Base-by-base conservation (phyloP, 495 filamentous ascomycete genomes). In the Xylona heveae region DNA sequence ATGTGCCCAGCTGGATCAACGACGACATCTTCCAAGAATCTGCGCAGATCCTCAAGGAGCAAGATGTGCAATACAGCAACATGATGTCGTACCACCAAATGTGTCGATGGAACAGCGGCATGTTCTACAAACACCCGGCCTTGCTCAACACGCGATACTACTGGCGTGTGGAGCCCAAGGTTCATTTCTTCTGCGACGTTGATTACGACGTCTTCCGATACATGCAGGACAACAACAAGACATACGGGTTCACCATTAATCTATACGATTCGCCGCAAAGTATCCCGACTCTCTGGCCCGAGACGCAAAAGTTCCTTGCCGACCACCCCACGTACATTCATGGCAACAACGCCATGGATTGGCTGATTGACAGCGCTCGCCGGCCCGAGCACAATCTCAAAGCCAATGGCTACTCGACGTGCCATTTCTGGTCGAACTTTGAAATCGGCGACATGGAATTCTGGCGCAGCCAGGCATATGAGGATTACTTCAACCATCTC, bases 391-490 rank as follows among this genome's bases (percentile, higher is more conserved):
- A 93, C 51, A 78, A 75, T 42, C 38, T 56, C 13, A 66, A 71
- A 30, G 84, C 81, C 19, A 71, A 88, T 37, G 88, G 88, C 23
- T 97, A 94, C 61, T 88, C 79, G 7, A 97, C 90, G n/a, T 99
- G 90, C 51, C 90, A 99, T 54, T 99, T 99, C 61, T 99, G 90
- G 90, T 82, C 71, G 37, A 99, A 99, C 55, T 99, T 99, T 46
- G 90, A 99, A 55, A 90, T 99, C 42, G 90, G 71, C 21, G 83
- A 93, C 48, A 70, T 99, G 68, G 68, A 64, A 38, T 94, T 99
- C 58, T 99, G 84, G 81, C 64, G 90, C 7, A 76, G 82, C 42
- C 68, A 83, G 50, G 63, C 67, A 31, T 99, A 99, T 50, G 75
- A 85, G 49, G 79, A 82, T 32, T 99, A 94, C 50, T 99, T 99